Evolutionary conservation across 225 moss, liverwort and hornwort species (phyloP).

Genomic region (Neckera pumila): DNA sequence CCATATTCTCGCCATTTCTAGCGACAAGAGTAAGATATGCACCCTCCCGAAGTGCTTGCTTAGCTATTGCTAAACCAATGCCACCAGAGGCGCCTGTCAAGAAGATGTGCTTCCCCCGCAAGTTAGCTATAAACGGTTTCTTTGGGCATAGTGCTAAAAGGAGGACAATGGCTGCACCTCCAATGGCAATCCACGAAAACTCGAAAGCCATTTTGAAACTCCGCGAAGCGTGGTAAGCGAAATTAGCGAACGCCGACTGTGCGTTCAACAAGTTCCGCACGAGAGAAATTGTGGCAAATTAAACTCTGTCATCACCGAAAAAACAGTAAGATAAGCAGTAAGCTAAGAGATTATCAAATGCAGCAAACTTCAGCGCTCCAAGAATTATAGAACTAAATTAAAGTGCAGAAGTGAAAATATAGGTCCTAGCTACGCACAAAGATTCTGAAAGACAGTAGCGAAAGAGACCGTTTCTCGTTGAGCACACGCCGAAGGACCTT

Average conservation of each 20-base stretch:
- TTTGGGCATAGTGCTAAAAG: conserved; percentile 19
- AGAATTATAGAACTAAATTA: neutral
- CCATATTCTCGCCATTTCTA: conserved; percentile 42
- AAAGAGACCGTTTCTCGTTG: neutral
- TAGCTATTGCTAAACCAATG: conserved; percentile 66
- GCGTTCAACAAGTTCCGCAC: neutral
- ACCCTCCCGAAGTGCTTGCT: conserved; percentile 44
- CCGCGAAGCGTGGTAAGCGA: neutral
- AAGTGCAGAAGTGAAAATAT: neutral
- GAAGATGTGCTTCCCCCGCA: conserved; percentile 63
- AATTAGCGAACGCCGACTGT: neutral
- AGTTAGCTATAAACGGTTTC: conserved; percentile 36
- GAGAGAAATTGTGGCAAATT: neutral
- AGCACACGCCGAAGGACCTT: neutral
- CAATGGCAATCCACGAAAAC: conserved; percentile 3
- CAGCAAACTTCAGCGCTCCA: neutral
- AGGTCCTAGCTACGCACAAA: neutral
- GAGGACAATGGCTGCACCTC: neutral
- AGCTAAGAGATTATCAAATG: neutral
- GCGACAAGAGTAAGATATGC: conserved; percentile 75
- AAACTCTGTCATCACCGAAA: neutral
- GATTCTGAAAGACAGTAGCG: neutral
- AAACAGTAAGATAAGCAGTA: neutral
- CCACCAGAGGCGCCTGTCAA: conserved; percentile 88
- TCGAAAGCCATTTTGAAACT: neutral